These are phyloP conservation scores for Brassica nigra DNA, from an alignment of 345 rosid species.

Conservation along the genomic window DNA sequence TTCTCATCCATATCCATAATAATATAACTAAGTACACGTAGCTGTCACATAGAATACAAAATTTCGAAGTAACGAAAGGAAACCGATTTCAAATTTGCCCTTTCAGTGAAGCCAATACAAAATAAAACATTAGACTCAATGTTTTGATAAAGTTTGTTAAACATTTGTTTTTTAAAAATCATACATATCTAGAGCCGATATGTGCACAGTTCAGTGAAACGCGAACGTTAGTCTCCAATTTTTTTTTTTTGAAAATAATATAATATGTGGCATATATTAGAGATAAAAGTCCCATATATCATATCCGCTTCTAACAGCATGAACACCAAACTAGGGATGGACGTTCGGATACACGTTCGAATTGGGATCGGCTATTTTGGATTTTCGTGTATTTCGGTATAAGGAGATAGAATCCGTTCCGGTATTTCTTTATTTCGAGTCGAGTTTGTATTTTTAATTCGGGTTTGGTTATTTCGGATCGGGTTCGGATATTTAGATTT, in stretches of 20 bases:
- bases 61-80: neutral
- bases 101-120: neutral
- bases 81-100: conserved; percentile 27
- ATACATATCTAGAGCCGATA: neutral
- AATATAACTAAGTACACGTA: neutral
- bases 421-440: no score
- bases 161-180: no score
- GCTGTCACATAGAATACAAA: conserved; percentile 29
- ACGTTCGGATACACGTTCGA: no score
- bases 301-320: no score
- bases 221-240: neutral
- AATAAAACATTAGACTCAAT: conserved; percentile 2
- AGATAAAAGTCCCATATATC: no score
- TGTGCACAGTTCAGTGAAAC: neutral
- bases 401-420: no score
- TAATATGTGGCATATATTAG: neutral
- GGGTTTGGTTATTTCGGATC: no score
- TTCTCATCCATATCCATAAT: conserved; percentile 11
- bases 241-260: neutral
- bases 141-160: neutral
- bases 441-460: no score
- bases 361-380: no score
- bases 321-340: no score
- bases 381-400: no score
- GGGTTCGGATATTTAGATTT: no score